Percentiles rank a stretch among this genome's conserved stretches.
Conservation (phyloP, 73 alveolate species). For the Paramecium primaurelia region DNA sequence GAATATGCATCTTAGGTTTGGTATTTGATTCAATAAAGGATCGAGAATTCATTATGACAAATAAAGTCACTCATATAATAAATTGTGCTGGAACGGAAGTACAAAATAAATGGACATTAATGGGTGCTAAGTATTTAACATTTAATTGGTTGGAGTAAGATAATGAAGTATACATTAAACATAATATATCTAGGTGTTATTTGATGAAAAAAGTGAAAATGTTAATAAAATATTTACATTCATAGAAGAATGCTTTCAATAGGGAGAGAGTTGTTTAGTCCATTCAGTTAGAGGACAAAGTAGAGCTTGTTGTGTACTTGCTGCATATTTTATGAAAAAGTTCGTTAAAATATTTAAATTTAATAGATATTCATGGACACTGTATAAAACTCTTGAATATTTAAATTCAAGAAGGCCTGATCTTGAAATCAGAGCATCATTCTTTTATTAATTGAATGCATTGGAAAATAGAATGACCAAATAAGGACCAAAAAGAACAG, state of each 20-base stretch:
- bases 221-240: slow-evolving; percentile 89
- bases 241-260: slow-evolving; percentile 91
- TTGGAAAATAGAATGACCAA: slow-evolving; percentile 69
- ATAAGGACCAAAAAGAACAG: slow-evolving; percentile 74
- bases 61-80: slow-evolving; percentile 94
- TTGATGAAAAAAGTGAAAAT: slow-evolving; percentile 89
- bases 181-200: slow-evolving; percentile 65
- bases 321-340: slow-evolving; percentile 92
- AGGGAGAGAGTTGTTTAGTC: slow-evolving; percentile 97
- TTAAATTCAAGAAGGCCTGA: slow-evolving; percentile 92
- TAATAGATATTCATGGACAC: slow-evolving; percentile 74
- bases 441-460: slow-evolving; percentile 74
- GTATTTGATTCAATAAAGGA: slow-evolving; percentile 62
- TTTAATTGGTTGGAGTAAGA: slow-evolving; percentile 93
- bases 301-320: slow-evolving; percentile 92
- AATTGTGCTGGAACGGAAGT: slow-evolving; percentile 94
- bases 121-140: slow-evolving; percentile 91
- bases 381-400: slow-evolving; percentile 85
- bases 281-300: slow-evolving; percentile 97
- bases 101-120: slow-evolving; percentile 91
- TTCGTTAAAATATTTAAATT: slow-evolving; percentile 47
- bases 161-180: slow-evolving; percentile 62
- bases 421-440: slow-evolving; percentile 78
- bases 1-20: slow-evolving; percentile 82
- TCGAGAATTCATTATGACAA: slow-evolving; percentile 91